Evolutionary conservation across 164 flowering plant genomes (phyloP), one percentile per base, ranked within the genome.

Genomic region (Piper betle): DNA sequence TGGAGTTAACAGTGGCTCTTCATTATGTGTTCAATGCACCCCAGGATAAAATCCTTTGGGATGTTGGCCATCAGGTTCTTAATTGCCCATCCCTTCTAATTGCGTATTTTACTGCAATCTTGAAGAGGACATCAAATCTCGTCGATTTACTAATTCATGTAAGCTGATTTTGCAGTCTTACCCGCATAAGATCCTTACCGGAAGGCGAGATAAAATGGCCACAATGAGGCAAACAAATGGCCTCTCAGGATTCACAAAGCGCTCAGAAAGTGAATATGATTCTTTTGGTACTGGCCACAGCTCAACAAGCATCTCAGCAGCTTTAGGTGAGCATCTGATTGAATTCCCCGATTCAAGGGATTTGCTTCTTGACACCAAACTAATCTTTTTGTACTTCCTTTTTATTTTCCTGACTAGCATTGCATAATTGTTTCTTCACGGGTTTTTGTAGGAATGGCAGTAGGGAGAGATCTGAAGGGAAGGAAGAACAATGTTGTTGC

Each of bases 1-100:
- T 92, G 15, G 98, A 92, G 81, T 88, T 92, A 38, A 87, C 98
- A 4, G 96, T 89, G 66, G 98, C 98, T 61, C 96, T 93, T 69
- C 98, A 93, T 65, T 87, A 84, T 75, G 88, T 93, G 50, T 93
- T 93, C 65, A 86, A 88, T 72, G 61, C 86, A 19, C 97, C 97
- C 66, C 80, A 81, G 64, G 98, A 93, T 63, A 80, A 60, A 75
- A 82, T 87, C 40, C 70, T 90, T 1, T 90, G 97, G 98, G 97
- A 89, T 79, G 97, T 90, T 69, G 98, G 98, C 52, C 98, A 93
- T 74, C 98, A 90, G 96, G 98, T 92, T 37, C 0, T 25, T 5
- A 54, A 56, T 71, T 53, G 6, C 53, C 53, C 50, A 46, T 46
- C 50, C 0, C 50, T 46, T 46, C 3, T 46, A 46, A 46, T 2